Conservation (phyloP, 352 stramenopile species). For the Phytophthora crassamura region DNA sequence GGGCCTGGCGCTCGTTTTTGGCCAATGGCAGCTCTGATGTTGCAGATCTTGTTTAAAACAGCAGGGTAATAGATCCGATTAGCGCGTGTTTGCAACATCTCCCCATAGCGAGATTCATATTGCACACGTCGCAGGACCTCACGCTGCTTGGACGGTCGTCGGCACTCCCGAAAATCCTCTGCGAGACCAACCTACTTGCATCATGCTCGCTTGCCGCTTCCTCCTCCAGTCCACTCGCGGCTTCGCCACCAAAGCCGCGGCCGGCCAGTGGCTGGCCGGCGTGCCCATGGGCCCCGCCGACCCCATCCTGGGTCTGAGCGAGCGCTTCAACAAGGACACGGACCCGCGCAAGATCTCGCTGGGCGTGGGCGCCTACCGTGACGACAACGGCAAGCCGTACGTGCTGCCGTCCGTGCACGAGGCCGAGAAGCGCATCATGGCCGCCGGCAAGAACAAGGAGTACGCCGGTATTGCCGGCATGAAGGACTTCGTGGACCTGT, state of each 20-base stretch:
- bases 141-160: neutral
- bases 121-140: too few species aligned
- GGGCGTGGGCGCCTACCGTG: slow-evolving; percentile 98
- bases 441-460: slow-evolving; percentile 96
- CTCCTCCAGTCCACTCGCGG: slow-evolving; percentile 42
- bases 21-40: neutral
- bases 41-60: slow-evolving; percentile 8
- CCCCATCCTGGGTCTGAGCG: slow-evolving; percentile 96
- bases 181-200: slow-evolving; percentile 2
- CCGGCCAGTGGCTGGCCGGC: slow-evolving; percentile 71
- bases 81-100: slow-evolving; percentile 12
- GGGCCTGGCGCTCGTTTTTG: slow-evolving; percentile 4
- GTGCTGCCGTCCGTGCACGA: slow-evolving; percentile 97
- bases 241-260: slow-evolving; percentile 51
- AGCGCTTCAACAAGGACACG: slow-evolving; percentile 93
- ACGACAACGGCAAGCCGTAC: slow-evolving; percentile 94
- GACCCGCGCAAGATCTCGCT: slow-evolving; percentile 96
- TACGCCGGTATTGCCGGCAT: slow-evolving; percentile 98
- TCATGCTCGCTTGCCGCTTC: slow-evolving; percentile 46
- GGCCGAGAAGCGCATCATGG: slow-evolving; percentile 95
- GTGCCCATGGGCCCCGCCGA: slow-evolving; percentile 96
- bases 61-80: slow-evolving; percentile 31
- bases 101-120: too few species aligned
- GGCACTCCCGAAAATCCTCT: slow-evolving; percentile 40
- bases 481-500: slow-evolving; percentile 96